Evolutionary conservation across 1,284 basidiomycete species (phyloP).

Genomic region (Austropuccinia psidii): DNA sequence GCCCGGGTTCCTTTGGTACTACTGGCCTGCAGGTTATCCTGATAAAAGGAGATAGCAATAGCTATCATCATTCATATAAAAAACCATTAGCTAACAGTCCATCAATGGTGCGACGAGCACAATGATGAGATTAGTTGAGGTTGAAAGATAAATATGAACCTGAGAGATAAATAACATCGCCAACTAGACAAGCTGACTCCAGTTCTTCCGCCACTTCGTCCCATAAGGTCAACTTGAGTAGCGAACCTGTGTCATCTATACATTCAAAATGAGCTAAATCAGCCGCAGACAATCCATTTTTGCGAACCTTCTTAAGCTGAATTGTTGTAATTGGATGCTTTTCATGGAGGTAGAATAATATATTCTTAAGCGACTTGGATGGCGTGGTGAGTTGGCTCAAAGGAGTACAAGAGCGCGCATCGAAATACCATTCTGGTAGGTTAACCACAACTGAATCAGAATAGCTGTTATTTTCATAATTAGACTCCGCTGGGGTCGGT

Average conservation of each 20-base stretch:
- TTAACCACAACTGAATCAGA: constrained; percentile 26
- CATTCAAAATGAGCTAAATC: constrained; percentile 25
- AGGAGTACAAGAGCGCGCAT: constrained; percentile 12
- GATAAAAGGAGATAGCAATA: constrained; percentile 15
- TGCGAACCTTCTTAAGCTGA: constrained; percentile 13
- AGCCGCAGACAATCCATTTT: not conserved
- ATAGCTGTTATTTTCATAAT: too few species aligned
- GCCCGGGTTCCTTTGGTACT: constrained; percentile 8
- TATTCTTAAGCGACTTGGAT: not conserved
- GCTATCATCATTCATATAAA: not conserved
- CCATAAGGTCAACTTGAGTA: constrained; percentile 17
- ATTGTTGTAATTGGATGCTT: constrained; percentile 1
- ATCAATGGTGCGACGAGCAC: not conserved
- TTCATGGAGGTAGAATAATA: constrained; percentile 11
- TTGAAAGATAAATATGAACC: not conserved
- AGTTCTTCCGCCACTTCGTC: constrained; percentile 26
- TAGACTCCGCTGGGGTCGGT: too few species aligned
- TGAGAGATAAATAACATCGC: constrained; percentile 32
- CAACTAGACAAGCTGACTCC: not conserved
- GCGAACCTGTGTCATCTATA: constrained; percentile 23
- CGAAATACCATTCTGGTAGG: constrained; percentile 31
- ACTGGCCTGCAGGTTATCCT: constrained; percentile 12
- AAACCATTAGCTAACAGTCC: not conserved
- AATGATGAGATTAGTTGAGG: too few species aligned
- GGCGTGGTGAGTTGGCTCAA: not conserved